A percentile compares a stretch with the other conserved stretches of the same genome.
Evolutionary conservation across 257 asterid genomes (phyloP).

Genomic region (Fraxinus americana): DNA sequence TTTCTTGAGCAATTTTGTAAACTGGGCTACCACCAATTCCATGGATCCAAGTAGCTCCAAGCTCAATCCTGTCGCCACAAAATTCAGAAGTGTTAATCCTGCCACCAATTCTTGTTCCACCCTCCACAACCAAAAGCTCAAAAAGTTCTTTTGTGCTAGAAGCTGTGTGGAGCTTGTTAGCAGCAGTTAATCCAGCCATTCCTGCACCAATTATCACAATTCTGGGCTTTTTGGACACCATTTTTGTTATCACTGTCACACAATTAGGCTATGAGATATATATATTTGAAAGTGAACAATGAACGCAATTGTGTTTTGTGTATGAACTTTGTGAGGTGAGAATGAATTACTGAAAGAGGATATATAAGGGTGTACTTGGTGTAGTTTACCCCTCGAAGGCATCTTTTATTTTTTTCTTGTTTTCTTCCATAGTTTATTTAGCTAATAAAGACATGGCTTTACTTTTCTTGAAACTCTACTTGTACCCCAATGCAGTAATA

Average conservation of each 20-base stretch:
- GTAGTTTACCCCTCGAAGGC: slow-evolving; percentile 30
- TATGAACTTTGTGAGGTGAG: slow-evolving; percentile 57
- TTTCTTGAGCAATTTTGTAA: slow-evolving; percentile 59
- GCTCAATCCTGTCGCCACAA: slow-evolving; percentile 79
- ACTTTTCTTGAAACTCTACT: slow-evolving; percentile 46
- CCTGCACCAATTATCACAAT: slow-evolving; percentile 90
- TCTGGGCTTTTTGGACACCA: slow-evolving; percentile 63
- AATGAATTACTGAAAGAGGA: slow-evolving; percentile 51
- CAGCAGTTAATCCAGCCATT: slow-evolving; percentile 89
- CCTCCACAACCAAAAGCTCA: slow-evolving; percentile 72
- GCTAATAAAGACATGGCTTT: slow-evolving; percentile 59
- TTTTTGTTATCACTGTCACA: slow-evolving; percentile 23
- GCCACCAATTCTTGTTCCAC: slow-evolving; percentile 80
- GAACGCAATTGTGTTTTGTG: slow-evolving; percentile 15
- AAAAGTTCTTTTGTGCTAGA: slow-evolving; percentile 37
- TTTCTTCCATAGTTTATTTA: slow-evolving; percentile 30
- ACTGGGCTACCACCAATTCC: slow-evolving; percentile 84
- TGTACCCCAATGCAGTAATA: background rate
- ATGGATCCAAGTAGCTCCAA: slow-evolving; percentile 96
- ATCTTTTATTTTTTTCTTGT: slow-evolving; percentile 19
- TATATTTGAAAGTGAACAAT: background rate
- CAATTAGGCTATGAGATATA: background rate
- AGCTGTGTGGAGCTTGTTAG: slow-evolving; percentile 63
- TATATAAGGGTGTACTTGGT: slow-evolving; percentile 28
- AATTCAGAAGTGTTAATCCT: slow-evolving; percentile 70